These are phyloP conservation scores for Phaeosphaeria sp. DNA, from an alignment of 2,329 filamentous ascomycete species.

Conservation along the genomic window DNA sequence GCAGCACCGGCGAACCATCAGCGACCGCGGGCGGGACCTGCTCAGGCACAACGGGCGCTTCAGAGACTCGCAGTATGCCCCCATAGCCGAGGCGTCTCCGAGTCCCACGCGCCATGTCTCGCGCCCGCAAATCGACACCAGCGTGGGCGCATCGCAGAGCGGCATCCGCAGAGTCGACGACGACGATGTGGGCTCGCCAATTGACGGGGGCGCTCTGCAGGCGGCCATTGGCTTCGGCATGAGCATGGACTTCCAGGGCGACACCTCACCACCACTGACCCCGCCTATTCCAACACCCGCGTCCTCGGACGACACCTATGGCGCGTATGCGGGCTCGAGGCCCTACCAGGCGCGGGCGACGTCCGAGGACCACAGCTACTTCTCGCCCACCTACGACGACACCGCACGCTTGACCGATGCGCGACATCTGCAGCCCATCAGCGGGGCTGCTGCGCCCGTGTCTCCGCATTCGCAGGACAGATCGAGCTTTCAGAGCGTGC, in stretches of 20 bases:
- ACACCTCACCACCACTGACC: conserved; percentile 38
- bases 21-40: conserved; percentile 57
- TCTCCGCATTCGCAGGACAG: conserved; percentile 52
- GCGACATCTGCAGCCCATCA: conserved; percentile 64
- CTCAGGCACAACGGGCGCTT: conserved; percentile 52
- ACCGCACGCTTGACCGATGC: conserved; percentile 66
- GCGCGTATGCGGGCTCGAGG: conserved; percentile 25
- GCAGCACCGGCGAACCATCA: conserved; percentile 54
- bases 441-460: conserved; percentile 53
- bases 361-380: conserved; percentile 63
- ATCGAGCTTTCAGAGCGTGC: conserved; percentile 61
- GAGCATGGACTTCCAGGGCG: conserved; percentile 55
- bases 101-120: conserved; percentile 48
- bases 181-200: conserved; percentile 47
- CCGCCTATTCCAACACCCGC: conserved; percentile 31
- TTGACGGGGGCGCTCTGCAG: conserved; percentile 57
- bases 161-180: conserved; percentile 45
- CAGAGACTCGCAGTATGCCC: conserved; percentile 57
- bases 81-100: conserved; percentile 61
- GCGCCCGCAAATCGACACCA: conserved; percentile 47
- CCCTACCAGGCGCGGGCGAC: conserved; percentile 49
- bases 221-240: conserved; percentile 56
- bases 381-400: conserved; percentile 62
- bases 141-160: conserved; percentile 35
- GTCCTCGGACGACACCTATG: conserved; percentile 59